Base-by-base conservation (phyloP, 768 basidiomycete genomes). In the Galerina marginata region DNA sequence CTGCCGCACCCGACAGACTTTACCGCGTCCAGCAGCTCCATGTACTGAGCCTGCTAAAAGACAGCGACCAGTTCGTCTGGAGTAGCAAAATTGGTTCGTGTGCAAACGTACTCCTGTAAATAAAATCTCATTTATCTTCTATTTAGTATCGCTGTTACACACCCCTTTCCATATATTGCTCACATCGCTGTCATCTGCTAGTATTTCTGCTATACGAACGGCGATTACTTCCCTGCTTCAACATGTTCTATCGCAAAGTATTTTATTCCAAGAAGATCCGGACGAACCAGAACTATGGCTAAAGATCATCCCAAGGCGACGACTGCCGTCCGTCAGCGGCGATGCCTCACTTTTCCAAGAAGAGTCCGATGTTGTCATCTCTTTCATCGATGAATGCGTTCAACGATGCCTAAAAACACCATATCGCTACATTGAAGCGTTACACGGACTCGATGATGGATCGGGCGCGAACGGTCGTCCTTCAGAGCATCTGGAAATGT, bases 361-460 rank as follows among this genome's bases (percentile, higher is more conserved):
- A 46, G 91, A 90, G 74, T 76, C 77, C 10, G 80, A 81, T 6
- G 78, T 79, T 44, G 83, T 89, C 26, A 75, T 90, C 15, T 58
- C 73, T 0, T 95, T 97, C 75, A 66, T 97, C 10, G 96, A 98
- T 63, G 93, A 95, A 52, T 96, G 94, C 68, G 80, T 91, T 2
- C 88, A 90, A 58, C 82, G 92, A 15, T 95, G 90, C 65, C 69
- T 89, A 63, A 93, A 91, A 72, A 90, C 89, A 2, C 92, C 94
- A 0, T 92, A 95, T 71, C 83, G 86, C 29, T 98, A 96, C 69
- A 80, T 96, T 54, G 95, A 97, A 66, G 88, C 88, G 23, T 73
- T 88, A 62, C 71, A 81, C 6, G 67, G 72, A 0, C 69, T 86
- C 20, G 55, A 65, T 60, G 53, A 68, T 54, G 6, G 67, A 40